Base-by-base conservation (phyloP, 1,139 yeast species). In the Sugiyamaella grinbergsii region DNA sequence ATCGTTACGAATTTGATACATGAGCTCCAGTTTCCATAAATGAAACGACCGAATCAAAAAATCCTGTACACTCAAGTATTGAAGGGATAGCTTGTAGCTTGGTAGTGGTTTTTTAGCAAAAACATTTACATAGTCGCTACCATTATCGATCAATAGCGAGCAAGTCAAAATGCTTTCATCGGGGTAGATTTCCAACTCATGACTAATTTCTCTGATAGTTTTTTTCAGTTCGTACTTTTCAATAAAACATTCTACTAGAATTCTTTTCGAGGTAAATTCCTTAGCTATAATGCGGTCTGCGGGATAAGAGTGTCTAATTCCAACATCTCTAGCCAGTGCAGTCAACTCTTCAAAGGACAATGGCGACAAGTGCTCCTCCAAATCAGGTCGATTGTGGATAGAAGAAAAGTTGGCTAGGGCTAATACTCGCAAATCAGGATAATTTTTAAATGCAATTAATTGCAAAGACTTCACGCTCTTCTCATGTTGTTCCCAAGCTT, bases 31-130 rank as follows among this genome's bases (percentile, higher is more conserved):
- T 13, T 66, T 58, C 2, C 51, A 47, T 1, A 62, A 47, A 8
- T 55, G 51, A 38, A 65, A 66, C 1, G 59, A 51, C 31, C 76
- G 64, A 4, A 61, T 43, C 3, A 71, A 42, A 18, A 70, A 64
- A 54, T 76, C 80, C 4, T 64, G 54, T 5, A 66, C 37, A 2
- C 74, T 65, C 7, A 75, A 62, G 51, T 63, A 73, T 38, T 66
- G 70, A 5, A 64, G 52, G 6, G 64, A 62, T 24, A 63, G 49
- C 20, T 58, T 49, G 11, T 62, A 60, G 5, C 60, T 47, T 3
- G 68, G 61, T 5, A 59, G 41, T 1, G 62, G 55, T 2, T 11
- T 28, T 10, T 29, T 8, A 29, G 20, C 7, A 19, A 34, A 23
- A 7, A 31, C 23, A 13, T 26, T 10, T 18, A 15, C 13, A 26